Evolutionary conservation across 1,284 basidiomycete species (phyloP), one percentile per base, ranked within the genome.

Genomic region (Ustilago nuda): DNA sequence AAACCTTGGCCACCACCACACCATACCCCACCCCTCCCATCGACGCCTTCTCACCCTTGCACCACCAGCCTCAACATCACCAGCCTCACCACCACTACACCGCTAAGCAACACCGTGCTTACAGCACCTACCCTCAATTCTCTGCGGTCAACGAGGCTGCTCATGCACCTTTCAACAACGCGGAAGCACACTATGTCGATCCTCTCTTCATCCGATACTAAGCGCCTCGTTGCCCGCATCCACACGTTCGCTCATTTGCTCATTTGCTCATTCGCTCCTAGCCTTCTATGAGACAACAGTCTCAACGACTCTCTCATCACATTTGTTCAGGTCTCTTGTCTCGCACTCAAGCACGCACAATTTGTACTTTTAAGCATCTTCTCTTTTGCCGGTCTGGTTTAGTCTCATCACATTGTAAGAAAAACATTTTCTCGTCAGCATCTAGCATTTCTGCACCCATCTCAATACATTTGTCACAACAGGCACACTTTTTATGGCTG

Each of bases 111-210:
- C 61, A 37, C 35, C 15, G 33, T 15, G 48, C 48, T 17, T 50
- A 50, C 48, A 62, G 61, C 39, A 56, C 60, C 33, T 62, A 61
- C 30, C 23, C 59, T 2, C 61, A 46, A 12, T 61, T 61, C 13
- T 35, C 61, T 9, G 57, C 35, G 11, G 36, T 54, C 4, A 35
- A 55, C 30, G 65, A 67, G 33, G 65, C 71, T 12, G 61, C 75
- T n/a, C 75, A 77, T 33, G 75, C 71, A 46, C 76, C 71, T 9
- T 78, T 78, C 71, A 78, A 78, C 72, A 78, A 78, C 35, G 76
- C 76, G 12, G 67, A 78, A 41, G 51, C 67, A 1, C 63, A 61
- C 45, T 78, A 74, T 53, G 66, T 78, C 45, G 76, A 78, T 55
- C 76, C 76, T 6, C 66, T 78, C 35, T 67, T 66, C 58, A 76